These are phyloP conservation scores for Xylariomycetidae sp. DNA, from an alignment of 2,329 filamentous ascomycete species.

Conservation along the genomic window DNA sequence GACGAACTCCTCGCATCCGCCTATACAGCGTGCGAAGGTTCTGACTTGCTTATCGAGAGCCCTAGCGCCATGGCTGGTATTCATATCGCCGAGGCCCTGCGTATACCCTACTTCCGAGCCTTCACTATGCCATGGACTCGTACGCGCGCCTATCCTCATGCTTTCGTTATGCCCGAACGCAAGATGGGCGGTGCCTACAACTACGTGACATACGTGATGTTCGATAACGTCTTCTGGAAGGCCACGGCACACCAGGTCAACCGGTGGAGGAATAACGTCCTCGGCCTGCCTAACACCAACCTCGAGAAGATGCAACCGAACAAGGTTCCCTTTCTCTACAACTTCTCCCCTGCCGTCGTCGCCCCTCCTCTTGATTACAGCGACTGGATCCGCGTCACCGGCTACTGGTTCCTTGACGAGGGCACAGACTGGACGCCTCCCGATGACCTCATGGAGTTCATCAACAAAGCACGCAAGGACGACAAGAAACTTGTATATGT, in stretches of 20 bases:
- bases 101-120: slow-evolving; percentile 92
- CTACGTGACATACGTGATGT: slow-evolving; percentile 90
- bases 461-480: slow-evolving; percentile 74
- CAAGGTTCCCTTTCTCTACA: slow-evolving; percentile 97
- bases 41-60: slow-evolving; percentile 89
- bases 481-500: slow-evolving; percentile 93
- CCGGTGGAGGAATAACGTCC: slow-evolving; percentile 77
- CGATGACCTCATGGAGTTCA: slow-evolving; percentile 72
- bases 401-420: slow-evolving; percentile 97
- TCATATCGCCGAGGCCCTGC: slow-evolving; percentile 89
- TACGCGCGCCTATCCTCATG: slow-evolving; percentile 92
- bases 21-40: slow-evolving; percentile 78
- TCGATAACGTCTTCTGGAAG: slow-evolving; percentile 96
- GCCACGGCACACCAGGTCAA: slow-evolving; percentile 89
- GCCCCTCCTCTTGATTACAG: slow-evolving; percentile 90
- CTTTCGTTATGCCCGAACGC: slow-evolving; percentile 86
- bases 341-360: slow-evolving; percentile 93
- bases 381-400: slow-evolving; percentile 95
- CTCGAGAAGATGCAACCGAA: slow-evolving; percentile 91
- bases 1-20: slow-evolving; percentile 80
- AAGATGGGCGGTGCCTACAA: slow-evolving; percentile 97
- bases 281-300: slow-evolving; percentile 74
- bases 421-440: slow-evolving; percentile 65
- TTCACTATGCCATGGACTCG: slow-evolving; percentile 99
- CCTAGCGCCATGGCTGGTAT: slow-evolving; percentile 97